Base-by-base conservation (phyloP, 139 green algal genomes). In the Chlamydomonas sphaeroides region DNA sequence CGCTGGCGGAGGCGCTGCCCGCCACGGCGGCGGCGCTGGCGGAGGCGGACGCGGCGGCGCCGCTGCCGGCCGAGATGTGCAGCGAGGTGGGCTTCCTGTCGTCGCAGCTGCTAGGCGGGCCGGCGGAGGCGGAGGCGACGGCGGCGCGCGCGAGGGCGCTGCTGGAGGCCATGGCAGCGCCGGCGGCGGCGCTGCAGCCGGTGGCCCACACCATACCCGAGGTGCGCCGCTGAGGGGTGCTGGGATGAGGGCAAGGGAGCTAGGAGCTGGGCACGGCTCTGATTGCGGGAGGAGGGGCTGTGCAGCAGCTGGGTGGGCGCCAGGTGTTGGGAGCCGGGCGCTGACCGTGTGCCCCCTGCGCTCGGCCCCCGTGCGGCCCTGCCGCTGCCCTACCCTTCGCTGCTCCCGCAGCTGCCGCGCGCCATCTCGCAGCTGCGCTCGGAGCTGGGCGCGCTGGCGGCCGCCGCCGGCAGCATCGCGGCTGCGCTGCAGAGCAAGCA, bases 401-500 rank as follows among this genome's bases (percentile, higher is more conserved):
- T n/a, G n/a, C n/a, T 21, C 36, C 21, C 18, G 15, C 59, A 82
- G 75, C 62, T 82, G 38, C 75, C 75, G 0, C 75, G 62, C 25
- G 62, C 32, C 35, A 10, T 72, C 30, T 51, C 53, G 25, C 62
- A 72, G 42, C 75, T 82, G 33, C 28, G 33, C 41, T n/a, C 25
- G 3, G 87, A 90, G 61, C 61, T 93, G 20, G 81, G 84, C 45
- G 71, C 48, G 28, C 69, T 93, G 49, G 77, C 78, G 15, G 48
- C 67, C n/a, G 88, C 89, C 51, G 86, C 89, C 11, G 75, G 63
- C 36, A 88, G 61, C 70, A 88, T 93, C 21, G 84, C 89, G 14
- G 80, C 80, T 3, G 85, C 88, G 23, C 85, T 93, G 33, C 83
- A 91, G 66, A 87, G 78, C 49, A 86, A 91, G 68, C 87, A 91